Base-by-base conservation (phyloP, 495 filamentous ascomycete species). In the Sordaria brevicollis region DNA sequence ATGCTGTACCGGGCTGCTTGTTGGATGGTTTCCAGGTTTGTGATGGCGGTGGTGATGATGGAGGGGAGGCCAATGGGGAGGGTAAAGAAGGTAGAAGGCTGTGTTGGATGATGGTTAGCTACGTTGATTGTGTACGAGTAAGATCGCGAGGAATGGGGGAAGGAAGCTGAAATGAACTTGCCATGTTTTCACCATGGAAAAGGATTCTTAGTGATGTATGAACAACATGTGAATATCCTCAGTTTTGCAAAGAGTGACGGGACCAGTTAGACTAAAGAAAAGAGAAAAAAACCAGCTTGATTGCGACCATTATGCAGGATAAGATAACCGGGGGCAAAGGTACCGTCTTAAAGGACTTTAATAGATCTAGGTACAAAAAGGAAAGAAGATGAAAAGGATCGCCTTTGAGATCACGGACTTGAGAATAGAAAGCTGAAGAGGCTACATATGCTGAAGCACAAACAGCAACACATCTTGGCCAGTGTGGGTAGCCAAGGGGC, bases 1-100 rank as follows among this genome's bases (percentile, higher is more conserved):
- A 73, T 68, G 54, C 39, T 57, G 29, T 71, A n/a, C 7, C 71
- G 71, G 2, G 68, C 35, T 43, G 68, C 35, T 43, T 35, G 29
- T 38, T 72, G 70, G 11, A 70, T 35, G 0, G 34, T 29, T 13
- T 68, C 17, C 8, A 72, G 71, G 33, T 67, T 70, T 11, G 15
- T 4, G 33, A 72, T 57, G 65, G 71, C 71, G n/a, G 35, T 35
- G 8, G 67, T 54, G 8, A 65, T 66, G 15, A 72, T 69, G 35
- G n/a, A n/a, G 13, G 35, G 11, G 36, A 70, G 34, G n/a, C 71
- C 68, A 19, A 70, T 54, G 31, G 34, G 13, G 13, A 70, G 71
- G 3, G 68, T 72, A 2, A 41, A 34, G 15, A 54, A 0, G 13
- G 49, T 11, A 31, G 13, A 3, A 29, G 49, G 49, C 49, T 62